Percentiles rank a stretch among this genome's conserved stretches.
phyloP scores from a whole-genome alignment of 2,329 filamentous ascomycete species.

The Teratosphaeriaceae sp. region DNA sequence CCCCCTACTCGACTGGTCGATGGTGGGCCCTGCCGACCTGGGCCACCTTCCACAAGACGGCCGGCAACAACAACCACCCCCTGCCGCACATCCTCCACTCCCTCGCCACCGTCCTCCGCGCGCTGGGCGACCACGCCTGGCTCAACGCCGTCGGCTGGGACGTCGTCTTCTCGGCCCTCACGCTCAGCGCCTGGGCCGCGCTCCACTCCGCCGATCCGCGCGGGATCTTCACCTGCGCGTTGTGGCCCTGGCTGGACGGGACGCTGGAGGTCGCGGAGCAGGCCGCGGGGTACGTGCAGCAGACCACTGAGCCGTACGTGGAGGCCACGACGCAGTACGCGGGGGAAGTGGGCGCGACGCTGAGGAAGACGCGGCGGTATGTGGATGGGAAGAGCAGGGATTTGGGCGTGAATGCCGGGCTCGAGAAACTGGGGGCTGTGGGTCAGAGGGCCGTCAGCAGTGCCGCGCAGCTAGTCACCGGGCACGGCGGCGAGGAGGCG shows the following conservation, averaged over 20 bases:
- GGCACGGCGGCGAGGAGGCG: neutral
- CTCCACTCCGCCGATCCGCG: constrained; percentile 45
- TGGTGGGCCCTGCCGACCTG: neutral
- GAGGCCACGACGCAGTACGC: neutral
- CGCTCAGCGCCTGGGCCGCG: constrained; percentile 53
- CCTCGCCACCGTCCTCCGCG: constrained; percentile 18
- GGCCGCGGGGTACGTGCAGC: neutral
- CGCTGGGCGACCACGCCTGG: constrained; percentile 51
- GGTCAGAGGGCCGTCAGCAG: neutral
- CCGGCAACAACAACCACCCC: no score
- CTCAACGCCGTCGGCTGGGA: constrained; percentile 53
- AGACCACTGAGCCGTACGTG: constrained; percentile 1
- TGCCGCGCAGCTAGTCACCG: neutral
- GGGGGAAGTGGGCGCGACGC: neutral
- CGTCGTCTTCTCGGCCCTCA: constrained; percentile 49
- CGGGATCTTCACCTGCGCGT: constrained; percentile 34
- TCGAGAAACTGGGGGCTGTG: neutral
- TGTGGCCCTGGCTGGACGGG: constrained; percentile 12
- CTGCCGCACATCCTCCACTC: constrained; percentile 1
- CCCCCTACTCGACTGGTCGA: neutral
- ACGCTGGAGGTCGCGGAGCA: constrained; percentile 4
- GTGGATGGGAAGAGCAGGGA: neutral
- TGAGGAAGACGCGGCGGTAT: neutral
- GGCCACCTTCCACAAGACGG: neutral
- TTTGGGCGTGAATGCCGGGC: neutral